Base-by-base conservation (phyloP, 345 rosid species). In the Moricandia moricandioides region DNA sequence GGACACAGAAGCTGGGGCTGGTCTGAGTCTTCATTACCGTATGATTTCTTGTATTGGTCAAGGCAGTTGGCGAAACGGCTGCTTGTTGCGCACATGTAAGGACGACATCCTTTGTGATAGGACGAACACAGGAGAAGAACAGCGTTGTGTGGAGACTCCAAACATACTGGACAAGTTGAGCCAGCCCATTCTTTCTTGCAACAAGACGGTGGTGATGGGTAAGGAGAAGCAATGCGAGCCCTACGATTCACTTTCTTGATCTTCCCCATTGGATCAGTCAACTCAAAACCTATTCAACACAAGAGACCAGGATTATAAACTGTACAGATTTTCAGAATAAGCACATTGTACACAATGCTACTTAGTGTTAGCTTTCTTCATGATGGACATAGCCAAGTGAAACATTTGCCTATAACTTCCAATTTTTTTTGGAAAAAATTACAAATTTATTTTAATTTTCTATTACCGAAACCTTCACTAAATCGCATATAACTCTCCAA, bases 61-160 rank as follows among this genome's bases (percentile, higher is more conserved):
- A 94, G 92, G 72, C 96, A 91, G 71, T 94, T 89, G 57, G 98
- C 89, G 65, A 83, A 89, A 45, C 93, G 92, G 47, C 81, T 83
- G 79, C 96, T 82, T 1, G 98, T 94, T 24, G 94, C 92, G 74
- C 98, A 94, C 93, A 94, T 94, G 78, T 94, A 94, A 17, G 93
- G 93, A 45, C 92, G 96, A 17, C 98, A 94, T 13, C 98, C 97
- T 72, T 91, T 91, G 80, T 86, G 83, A 51, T 89, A 85, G 1
- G 98, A 91, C 33, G 95, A 90, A 69, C 96, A 90, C 16, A 90
- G 83, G 12, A 94, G 89, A 27, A 91, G 93, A 26, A 88, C 96
- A 8, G 97, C 96, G 69, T 90, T 90, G 86, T 90, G 97, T 45
- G 98, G 96, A 71, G 69, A 85, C 82, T 91, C 97, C 70, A 90